Conservation (phyloP, 192 early-diverging fungal species). For the Ramicandelaber brevisporus region DNA sequence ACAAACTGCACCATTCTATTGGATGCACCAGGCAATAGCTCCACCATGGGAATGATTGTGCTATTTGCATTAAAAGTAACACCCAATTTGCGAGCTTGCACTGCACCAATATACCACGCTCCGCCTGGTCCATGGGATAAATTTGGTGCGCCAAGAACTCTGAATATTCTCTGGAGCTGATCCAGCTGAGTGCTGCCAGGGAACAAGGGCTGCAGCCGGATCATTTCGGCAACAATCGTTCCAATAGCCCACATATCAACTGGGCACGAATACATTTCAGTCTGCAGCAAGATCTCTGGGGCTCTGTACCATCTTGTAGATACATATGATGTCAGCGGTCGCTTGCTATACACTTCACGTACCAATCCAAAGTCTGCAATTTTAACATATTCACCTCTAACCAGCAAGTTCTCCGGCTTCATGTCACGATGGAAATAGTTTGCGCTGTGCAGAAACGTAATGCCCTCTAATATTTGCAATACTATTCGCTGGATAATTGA, state of each 20-base stretch:
- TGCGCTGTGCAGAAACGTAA: constrained; percentile 78
- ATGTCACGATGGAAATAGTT: constrained; percentile 91
- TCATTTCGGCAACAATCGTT: constrained; percentile 73
- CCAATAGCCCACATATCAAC: constrained; percentile 97
- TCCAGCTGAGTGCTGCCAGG: constrained; percentile 86
- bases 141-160: constrained; percentile 49
- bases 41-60: no score
- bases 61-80: no score
- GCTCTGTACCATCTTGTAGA: constrained; percentile 96
- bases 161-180: constrained; percentile 65
- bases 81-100: constrained; percentile 38
- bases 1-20: no score
- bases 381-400: constrained; percentile 34
- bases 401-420: constrained; percentile 90
- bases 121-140: constrained; percentile 10
- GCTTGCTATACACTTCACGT: constrained; percentile 59
- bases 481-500: constrained; percentile 43
- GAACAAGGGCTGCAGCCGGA: constrained; percentile 68
- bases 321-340: constrained; percentile 92
- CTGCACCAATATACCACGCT: constrained; percentile 47
- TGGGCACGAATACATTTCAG: constrained; percentile 57
- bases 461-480: constrained; percentile 71
- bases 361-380: constrained; percentile 94
- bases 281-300: constrained; percentile 75
- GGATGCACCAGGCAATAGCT: no score